Conservation (phyloP, 345 rosid species). For the Rhodamnia argentea region DNA sequence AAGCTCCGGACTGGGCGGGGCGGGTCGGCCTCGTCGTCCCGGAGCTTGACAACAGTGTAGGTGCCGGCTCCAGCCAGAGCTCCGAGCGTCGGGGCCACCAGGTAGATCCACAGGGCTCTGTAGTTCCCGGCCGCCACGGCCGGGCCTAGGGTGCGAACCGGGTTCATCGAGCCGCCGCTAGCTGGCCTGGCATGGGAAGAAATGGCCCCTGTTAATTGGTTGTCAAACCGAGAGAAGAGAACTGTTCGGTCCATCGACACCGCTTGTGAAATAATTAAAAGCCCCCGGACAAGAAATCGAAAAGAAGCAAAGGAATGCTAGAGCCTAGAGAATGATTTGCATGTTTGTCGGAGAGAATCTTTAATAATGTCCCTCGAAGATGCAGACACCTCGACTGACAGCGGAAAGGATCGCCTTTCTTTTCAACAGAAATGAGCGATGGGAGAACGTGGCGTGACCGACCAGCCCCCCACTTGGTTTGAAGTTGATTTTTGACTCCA, state of each 20-base stretch:
- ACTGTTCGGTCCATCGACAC: background rate
- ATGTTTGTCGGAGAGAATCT: background rate
- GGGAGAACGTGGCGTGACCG: background rate
- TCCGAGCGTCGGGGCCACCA: slow-evolving; percentile 86
- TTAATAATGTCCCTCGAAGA: background rate
- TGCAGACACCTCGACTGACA: background rate
- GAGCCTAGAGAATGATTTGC: background rate
- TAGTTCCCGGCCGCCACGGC: slow-evolving; percentile 94
- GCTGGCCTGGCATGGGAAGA: slow-evolving; percentile 44
- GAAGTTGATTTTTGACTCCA: background rate
- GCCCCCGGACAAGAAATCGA: background rate
- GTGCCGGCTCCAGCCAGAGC: slow-evolving; percentile 69
- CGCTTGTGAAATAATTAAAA: background rate
- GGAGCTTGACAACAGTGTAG: slow-evolving; percentile 74
- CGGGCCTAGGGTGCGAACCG: slow-evolving; percentile 81
- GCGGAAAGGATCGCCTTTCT: background rate
- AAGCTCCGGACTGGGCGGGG: slow-evolving; percentile 76
- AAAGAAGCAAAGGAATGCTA: background rate
- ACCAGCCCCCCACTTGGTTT: background rate
- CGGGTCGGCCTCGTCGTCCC: slow-evolving; percentile 43
- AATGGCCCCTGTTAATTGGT: background rate
- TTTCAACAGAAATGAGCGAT: background rate
- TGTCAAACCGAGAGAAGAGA: background rate
- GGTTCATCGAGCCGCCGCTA: slow-evolving; percentile 83
- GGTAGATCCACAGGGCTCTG: slow-evolving; percentile 60